A percentile compares a stretch with the other conserved stretches of the same genome.
Evolutionary conservation across 2,329 filamentous ascomycete genomes (phyloP).

Genomic region (Mycosphaerella sp.): DNA sequence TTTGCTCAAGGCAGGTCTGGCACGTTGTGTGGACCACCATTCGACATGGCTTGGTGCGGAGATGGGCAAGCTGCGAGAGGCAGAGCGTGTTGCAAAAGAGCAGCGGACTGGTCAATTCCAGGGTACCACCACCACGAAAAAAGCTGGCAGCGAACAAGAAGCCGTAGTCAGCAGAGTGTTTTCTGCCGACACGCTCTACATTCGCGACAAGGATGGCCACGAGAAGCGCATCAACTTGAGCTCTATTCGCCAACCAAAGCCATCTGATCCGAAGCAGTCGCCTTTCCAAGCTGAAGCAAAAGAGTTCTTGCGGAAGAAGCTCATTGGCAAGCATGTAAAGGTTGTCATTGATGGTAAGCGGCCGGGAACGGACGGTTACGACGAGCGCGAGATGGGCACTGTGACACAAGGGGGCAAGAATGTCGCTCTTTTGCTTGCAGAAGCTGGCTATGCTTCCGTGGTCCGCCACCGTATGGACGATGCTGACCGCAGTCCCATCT

Average conservation of each 20-base stretch:
- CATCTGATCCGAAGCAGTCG: slow-evolving; percentile 75
- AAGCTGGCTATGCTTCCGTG: slow-evolving; percentile 87
- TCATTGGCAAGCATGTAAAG: slow-evolving; percentile 94
- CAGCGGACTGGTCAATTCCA: slow-evolving; percentile 74
- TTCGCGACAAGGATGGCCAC: slow-evolving; percentile 73
- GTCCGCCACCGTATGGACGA: slow-evolving; percentile 94
- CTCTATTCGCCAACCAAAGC: slow-evolving; percentile 88
- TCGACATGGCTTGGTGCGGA: slow-evolving; percentile 82
- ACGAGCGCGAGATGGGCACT: slow-evolving; percentile 90
- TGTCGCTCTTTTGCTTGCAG: slow-evolving; percentile 74
- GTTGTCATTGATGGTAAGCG: slow-evolving; percentile 85
- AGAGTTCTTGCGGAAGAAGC: slow-evolving; percentile 85
- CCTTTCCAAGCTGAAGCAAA: slow-evolving; percentile 91
- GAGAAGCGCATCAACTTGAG: slow-evolving; percentile 91
- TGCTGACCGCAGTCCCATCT: slow-evolving; percentile 86
- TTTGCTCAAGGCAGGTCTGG: slow-evolving; percentile 79
- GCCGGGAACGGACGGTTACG: slow-evolving; percentile 81
- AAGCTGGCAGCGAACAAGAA: slow-evolving; percentile 60
- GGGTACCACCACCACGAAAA: slow-evolving; percentile 60
- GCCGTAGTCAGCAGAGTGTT: slow-evolving; percentile 79
- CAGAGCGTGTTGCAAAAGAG: slow-evolving; percentile 78
- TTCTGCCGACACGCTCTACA: slow-evolving; percentile 79
- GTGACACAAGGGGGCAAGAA: slow-evolving; percentile 80
- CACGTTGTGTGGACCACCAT: slow-evolving; percentile 91
- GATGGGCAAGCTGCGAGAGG: slow-evolving; percentile 78